Evolutionary conservation across 1,284 basidiomycete species (phyloP).

Genomic region (Apiotrichum sp.): DNA sequence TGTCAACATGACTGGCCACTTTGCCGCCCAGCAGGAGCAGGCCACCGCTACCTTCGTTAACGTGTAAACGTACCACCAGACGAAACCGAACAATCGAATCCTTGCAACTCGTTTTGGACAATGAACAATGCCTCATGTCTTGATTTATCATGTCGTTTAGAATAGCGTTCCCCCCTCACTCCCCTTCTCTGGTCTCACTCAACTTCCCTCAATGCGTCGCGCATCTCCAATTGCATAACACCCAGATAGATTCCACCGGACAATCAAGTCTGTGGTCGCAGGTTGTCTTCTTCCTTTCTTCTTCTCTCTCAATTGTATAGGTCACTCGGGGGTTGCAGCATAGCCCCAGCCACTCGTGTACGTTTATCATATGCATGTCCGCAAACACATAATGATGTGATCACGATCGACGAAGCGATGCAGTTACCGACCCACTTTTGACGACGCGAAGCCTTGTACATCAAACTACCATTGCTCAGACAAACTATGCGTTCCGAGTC

Average conservation of each 20-base stretch:
- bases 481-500: too few species aligned
- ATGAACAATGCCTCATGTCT: too few species aligned
- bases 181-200: too few species aligned
- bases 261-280: too few species aligned
- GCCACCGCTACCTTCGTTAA: background rate
- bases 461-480: too few species aligned
- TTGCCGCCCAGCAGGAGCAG: constrained; percentile 2
- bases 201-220: too few species aligned
- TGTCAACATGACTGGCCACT: background rate
- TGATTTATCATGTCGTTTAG: too few species aligned
- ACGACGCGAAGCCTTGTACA: too few species aligned
- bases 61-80: background rate
- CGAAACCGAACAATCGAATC: background rate
- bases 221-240: too few species aligned
- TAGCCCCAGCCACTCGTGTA: constrained; percentile 2
- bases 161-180: too few species aligned
- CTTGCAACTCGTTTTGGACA: background rate
- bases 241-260: too few species aligned
- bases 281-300: background rate
- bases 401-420: background rate
- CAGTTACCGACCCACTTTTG: background rate
- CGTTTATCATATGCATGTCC: constrained; percentile 2
- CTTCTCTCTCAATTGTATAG: background rate
- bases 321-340: background rate
- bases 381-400: background rate